Evolutionary conservation across 2,329 filamentous ascomycete genomes (phyloP), one percentile per base, ranked within the genome.

Genomic region (Fusarium sp.): DNA sequence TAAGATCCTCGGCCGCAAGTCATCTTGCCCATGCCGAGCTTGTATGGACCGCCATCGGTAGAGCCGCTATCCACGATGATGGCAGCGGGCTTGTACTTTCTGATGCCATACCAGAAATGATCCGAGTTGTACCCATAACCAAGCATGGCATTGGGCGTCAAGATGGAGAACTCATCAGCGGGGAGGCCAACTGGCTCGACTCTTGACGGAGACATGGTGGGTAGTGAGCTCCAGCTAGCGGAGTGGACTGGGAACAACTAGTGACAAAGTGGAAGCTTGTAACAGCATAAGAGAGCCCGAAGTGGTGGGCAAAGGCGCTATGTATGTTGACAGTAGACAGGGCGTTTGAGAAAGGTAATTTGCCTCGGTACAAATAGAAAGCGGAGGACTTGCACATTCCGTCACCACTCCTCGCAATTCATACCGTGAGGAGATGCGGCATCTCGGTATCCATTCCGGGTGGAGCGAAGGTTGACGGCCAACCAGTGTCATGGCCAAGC

Each of bases 1-100:
- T 84, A 84, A 0, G 67, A 65, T 2, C 55, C 64, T 0, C 79
- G 75, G 0, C 78, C 77, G 13, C 74, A 77, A 0, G 80, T 82
- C 76, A 79, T 83, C 8, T 64, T 71, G 0, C 77, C 76, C 33
- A 80, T 70, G 2, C 78, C 81, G 2, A 81, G 74, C 58, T 81
- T 81, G 20, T 77, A 75, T 0, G 80, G 46, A 1, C 75, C 75
- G 1, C 75, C 74, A 50, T 77, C 75, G 1, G 75, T 77, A 1
- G 75, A 77, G 1, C 75, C 75, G 14, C 73, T 73, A 31, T 77
- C 75, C 14, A 76, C 69, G 18, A 77, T 75, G 40, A 77, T 75
- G 34, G 75, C 75, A 0, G 69, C 64, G 1, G 77, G 77, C 2
- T 49, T 54, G n/a, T 65, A 69, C 10, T 68, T 73, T 7, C 42